Evolutionary conservation across 805 yeast species (phyloP).

Genomic region (Zygotorulaspora chibaensis): DNA sequence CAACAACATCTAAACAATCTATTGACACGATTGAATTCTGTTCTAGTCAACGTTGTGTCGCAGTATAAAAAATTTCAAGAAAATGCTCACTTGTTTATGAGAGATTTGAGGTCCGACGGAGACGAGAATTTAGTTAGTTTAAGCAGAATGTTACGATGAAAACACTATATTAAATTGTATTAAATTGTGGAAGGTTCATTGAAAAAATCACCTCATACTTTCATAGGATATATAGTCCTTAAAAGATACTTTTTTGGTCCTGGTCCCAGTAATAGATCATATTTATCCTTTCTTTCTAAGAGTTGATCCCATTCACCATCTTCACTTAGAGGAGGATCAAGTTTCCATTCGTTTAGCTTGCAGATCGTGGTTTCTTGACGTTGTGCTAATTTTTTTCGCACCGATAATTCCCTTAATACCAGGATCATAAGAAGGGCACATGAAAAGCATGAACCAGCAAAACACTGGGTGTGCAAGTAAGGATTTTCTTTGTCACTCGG

Average conservation of each 20-base stretch:
- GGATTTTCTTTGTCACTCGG: slow-evolving; percentile 36
- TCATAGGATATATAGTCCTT: slow-evolving; percentile 28
- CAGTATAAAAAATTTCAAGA: slow-evolving; percentile 44
- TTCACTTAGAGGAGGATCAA: background rate
- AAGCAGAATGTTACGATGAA: slow-evolving; percentile 36
- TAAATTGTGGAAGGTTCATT: background rate
- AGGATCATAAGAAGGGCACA: slow-evolving; percentile 41
- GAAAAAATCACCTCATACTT: slow-evolving; percentile 14
- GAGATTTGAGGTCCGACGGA: slow-evolving; percentile 52
- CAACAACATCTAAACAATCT: slow-evolving; percentile 24
- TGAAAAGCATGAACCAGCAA: slow-evolving; percentile 50
- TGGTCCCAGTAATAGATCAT: slow-evolving; percentile 16
- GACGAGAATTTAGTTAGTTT: slow-evolving; percentile 46
- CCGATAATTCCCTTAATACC: slow-evolving; percentile 50
- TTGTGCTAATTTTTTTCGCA: slow-evolving; percentile 37
- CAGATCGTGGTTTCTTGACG: slow-evolving; percentile 8
- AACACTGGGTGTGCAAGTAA: slow-evolving; percentile 55
- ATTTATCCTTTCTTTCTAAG: slow-evolving; percentile 15
- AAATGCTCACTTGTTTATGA: slow-evolving; percentile 40
- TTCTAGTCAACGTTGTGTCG: slow-evolving; percentile 41
- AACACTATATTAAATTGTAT: background rate
- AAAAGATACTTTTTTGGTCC: slow-evolving; percentile 20
- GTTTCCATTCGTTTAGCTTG: slow-evolving; percentile 12
- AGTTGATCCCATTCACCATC: slow-evolving; percentile 9
- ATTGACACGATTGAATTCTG: slow-evolving; percentile 33